phyloP scores from a whole-genome alignment of 305 asterid species.

The Coffea humblotiana region DNA sequence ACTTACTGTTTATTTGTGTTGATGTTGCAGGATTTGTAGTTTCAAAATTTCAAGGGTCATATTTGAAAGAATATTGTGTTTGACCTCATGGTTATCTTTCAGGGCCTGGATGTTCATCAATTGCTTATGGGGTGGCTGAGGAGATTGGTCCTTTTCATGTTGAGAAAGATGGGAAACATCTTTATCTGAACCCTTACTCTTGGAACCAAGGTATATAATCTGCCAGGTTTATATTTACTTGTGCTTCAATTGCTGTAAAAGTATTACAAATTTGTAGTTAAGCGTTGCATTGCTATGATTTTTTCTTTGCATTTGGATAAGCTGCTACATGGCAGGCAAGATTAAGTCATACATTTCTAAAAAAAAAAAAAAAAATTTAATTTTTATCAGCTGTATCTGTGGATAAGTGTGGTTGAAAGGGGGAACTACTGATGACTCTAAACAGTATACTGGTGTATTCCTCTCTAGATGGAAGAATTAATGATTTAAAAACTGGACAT shows the following conservation, averaged over 20 bases:
- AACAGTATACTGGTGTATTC: constrained; percentile 1
- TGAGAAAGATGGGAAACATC: constrained; percentile 85
- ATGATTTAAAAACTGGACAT: not conserved
- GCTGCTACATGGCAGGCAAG: not conserved
- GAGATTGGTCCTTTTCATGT: constrained; percentile 93
- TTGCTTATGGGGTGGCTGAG: constrained; percentile 91
- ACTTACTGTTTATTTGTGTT: not conserved
- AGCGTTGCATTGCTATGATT: not conserved
- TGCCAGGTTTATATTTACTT: not conserved
- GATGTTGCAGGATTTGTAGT: not conserved
- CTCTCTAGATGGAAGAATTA: not conserved
- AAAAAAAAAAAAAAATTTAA: not conserved
- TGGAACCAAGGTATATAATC: constrained; percentile 80
- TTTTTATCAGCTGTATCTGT: not conserved
- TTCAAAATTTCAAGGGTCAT: not conserved
- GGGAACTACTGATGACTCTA: not conserved
- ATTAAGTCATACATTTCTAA: not conserved
- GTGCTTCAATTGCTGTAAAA: not conserved
- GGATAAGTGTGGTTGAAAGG: not conserved
- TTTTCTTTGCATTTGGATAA: not conserved
- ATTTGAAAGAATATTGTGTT: constrained; percentile 10
- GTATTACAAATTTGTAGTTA: not conserved
- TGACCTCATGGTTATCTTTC: constrained; percentile 18
- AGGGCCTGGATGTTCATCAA: constrained; percentile 98
- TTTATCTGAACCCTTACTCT: constrained; percentile 78